Percentiles rank a stretch among this genome's conserved stretches.
Conservation (phyloP, 140 eudicot species). For the Anethum foeniculum region DNA sequence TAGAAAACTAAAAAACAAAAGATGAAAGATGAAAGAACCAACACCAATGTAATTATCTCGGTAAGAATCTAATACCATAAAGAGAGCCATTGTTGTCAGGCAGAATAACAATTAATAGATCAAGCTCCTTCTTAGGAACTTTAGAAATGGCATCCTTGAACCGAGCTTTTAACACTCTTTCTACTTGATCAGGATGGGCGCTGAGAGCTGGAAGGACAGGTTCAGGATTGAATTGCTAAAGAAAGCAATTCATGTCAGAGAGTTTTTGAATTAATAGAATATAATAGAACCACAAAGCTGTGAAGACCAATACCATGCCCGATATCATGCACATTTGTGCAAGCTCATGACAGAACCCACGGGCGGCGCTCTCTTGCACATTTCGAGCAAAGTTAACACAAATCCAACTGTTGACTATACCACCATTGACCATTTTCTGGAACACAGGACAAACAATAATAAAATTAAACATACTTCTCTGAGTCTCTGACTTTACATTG, state of each 20-base stretch:
- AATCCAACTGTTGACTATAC: conserved; percentile 71
- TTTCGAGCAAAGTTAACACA: conserved; percentile 75
- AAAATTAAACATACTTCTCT: neutral
- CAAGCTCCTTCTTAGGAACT: conserved; percentile 67
- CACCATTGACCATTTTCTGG: conserved; percentile 98
- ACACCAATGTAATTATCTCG: neutral
- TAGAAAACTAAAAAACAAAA: neutral
- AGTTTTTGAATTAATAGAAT: neutral
- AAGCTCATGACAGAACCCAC: conserved; percentile 69
- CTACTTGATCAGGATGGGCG: conserved; percentile 87
- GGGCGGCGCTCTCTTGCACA: conserved; percentile 68
- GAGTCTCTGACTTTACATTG: neutral
- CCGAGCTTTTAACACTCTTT: conserved; percentile 60
- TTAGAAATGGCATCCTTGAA: conserved; percentile 67
- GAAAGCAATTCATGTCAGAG: neutral
- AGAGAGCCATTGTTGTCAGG: conserved; percentile 94
- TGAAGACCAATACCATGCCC: conserved; percentile 64
- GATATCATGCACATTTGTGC: conserved; percentile 83
- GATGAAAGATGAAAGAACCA: neutral
- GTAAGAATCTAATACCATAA: conserved; percentile 46
- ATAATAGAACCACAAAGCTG: neutral
- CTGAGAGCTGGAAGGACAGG: conserved; percentile 56
- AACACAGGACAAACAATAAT: conserved; percentile 14
- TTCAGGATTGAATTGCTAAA: conserved; percentile 52
- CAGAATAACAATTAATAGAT: conserved; percentile 71